Base-by-base conservation (phyloP, 768 basidiomycete species). In the Russula foetens region DNA sequence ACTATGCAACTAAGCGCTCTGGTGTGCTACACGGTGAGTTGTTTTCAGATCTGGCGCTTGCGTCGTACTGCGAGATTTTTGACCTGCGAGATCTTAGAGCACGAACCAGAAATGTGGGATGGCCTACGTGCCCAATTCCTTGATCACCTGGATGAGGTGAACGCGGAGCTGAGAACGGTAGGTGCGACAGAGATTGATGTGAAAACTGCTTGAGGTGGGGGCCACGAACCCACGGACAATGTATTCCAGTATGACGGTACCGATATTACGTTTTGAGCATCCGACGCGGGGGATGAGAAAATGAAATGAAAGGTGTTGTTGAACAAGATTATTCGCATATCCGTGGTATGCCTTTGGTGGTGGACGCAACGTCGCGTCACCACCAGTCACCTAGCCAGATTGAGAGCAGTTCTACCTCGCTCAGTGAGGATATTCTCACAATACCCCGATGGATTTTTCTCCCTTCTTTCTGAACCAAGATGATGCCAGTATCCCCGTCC, bases 21-120 rank as follows among this genome's bases (percentile, higher is more conserved):
- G 82, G 82, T 17, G 83, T 81, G 59, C 72, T 84, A 12, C 83
- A 85, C 62, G 77, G 83, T 83, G 60, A 47, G 77, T 69, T 19
- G 7, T n/a, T 19, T 33, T 33, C 23, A 6, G 24, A 0, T 3
- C 60, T 38, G 38, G 24, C 24, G 19, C 12, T 46, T 31, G 9
- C 26, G 23, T 14, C 49, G 15, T 7, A 19, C 39, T 38, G 29
- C 1, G 7, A 41, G 14, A 12, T 35, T 31, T 46, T 31, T 46
- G 62, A 23, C 24, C 46, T 47, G 8, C 15, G 41, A 11, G 21
- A 35, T 12, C n/a, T 17, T 47, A 83, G 82, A 79, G 67, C 84
- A 83, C 69, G 83, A 84, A 65, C 83, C 83, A 19, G 78, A 76
- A 71, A 85, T 85, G 82, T 87, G 83, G 84, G 80, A 85, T 58